Evolutionary conservation across 2,329 filamentous ascomycete genomes (phyloP), one percentile per base, ranked within the genome.

Genomic region (Colletotrichum sublineola): DNA sequence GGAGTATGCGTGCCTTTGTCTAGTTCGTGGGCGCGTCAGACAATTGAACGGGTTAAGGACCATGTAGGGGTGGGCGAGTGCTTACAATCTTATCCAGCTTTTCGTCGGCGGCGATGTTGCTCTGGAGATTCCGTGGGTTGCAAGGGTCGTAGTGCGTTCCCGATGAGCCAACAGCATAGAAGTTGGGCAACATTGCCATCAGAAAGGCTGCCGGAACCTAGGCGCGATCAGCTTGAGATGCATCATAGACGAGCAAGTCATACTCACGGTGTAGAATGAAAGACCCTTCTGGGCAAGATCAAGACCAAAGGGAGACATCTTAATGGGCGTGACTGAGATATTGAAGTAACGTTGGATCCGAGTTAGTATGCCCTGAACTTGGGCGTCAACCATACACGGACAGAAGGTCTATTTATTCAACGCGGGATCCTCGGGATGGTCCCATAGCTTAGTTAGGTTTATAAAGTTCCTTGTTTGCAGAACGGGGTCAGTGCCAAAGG

Each of bases 1-100:
- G 85, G 53, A 90, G 78, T 40, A 87, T 82, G 65, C 84, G 84
- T 77, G 89, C 90, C 77, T 91, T 88, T 36, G 82, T 84, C 78
- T 88, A 74, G 24, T 31, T 31, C 12, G 15, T 15, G 50, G 33
- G 42, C 36, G n/a, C 53, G 52, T 33, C 29, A 24, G 36, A 31
- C 58, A 12, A 44, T 44, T 52, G 31, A 53, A 24, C 20, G 33
- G 40, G n/a, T 8, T 20, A 12, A 5, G 44, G 33, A 40, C 7
- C 11, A 44, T 40, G 29, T 24, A 38, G 52, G 48, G 50, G 14
- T n/a, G 31, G 36, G 38, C 15, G 36, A 50, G 9, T 18, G 75
- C 76, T 24, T 70, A 80, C 76, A 18, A 70, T 63, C 74, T 81
- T 81, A 67, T 78, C 74, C 42, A 81, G 20, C n/a, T 74, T 75